Conservation (phyloP, 495 filamentous ascomycete species). For the Aspergillus kassunensis region DNA sequence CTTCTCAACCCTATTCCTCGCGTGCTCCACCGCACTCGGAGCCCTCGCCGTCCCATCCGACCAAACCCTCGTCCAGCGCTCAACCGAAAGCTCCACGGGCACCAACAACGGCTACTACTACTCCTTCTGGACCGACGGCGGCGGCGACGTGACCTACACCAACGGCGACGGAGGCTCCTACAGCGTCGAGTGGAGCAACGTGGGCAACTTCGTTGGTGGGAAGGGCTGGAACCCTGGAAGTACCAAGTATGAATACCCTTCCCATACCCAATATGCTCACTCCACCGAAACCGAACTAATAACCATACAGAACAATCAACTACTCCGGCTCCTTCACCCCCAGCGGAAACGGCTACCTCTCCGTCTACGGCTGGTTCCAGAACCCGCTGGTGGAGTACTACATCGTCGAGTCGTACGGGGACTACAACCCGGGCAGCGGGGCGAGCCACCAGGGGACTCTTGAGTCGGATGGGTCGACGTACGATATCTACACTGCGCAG, state of each 20-base stretch:
- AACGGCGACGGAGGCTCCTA: conserved; percentile 56
- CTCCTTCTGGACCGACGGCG: conserved; percentile 60
- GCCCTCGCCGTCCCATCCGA: no score
- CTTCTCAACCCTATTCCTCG: no score
- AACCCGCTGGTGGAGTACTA: conserved; percentile 64
- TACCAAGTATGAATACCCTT: no score
- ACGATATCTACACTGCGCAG: conserved; percentile 58
- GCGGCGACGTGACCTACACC: conserved; percentile 49
- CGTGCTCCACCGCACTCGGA: no score
- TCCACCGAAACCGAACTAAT: background rate
- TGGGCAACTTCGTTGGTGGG: conserved; percentile 59
- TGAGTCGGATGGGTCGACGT: conserved; percentile 55
- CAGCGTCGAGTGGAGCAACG: conserved; percentile 50
- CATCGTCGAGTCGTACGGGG: conserved; percentile 56
- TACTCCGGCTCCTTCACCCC: conserved; percentile 54
- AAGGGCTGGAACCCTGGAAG: conserved; percentile 59
- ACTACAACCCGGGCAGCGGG: conserved; percentile 47
- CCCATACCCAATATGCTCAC: no score
- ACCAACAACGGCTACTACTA: conserved; percentile 59
- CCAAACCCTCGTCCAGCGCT: conserved; percentile 14
- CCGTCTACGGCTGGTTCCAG: conserved; percentile 61
- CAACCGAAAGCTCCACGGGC: conserved; percentile 44
- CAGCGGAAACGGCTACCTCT: conserved; percentile 56
- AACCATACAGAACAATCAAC: conserved; percentile 49
- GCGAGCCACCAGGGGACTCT: conserved; percentile 51